phyloP scores from a whole-genome alignment of 306 rosid species.

The Lotus japonicus region DNA sequence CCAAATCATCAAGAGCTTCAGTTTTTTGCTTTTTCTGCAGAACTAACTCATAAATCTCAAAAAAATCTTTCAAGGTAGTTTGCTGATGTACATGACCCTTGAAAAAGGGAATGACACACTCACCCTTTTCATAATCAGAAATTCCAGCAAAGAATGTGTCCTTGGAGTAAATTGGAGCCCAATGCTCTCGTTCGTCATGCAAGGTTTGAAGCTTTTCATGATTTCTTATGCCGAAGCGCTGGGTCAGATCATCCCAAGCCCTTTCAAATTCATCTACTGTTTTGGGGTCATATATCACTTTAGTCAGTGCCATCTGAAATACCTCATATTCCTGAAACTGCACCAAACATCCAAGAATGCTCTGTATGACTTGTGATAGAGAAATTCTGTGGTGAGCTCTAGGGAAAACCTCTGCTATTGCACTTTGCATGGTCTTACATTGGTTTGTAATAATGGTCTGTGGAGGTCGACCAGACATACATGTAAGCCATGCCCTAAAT shows the following conservation, averaged over 20 bases:
- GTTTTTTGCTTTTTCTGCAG: conserved; percentile 45
- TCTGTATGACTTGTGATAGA: conserved; percentile 57
- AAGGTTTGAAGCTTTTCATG: conserved; percentile 50
- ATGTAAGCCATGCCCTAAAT: conserved; percentile 93
- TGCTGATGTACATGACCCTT: conserved; percentile 56
- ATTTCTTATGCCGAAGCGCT: conserved; percentile 49
- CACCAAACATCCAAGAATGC: conserved; percentile 53
- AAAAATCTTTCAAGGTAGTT: conserved; percentile 74
- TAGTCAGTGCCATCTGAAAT: conserved; percentile 49
- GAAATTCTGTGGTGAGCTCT: conserved; percentile 77
- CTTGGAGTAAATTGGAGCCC: conserved; percentile 80
- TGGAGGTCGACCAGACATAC: conserved; percentile 92
- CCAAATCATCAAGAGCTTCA: conserved; percentile 67
- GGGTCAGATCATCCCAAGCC: conserved; percentile 74
- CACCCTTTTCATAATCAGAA: conserved; percentile 45
- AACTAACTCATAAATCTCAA: conserved; percentile 47
- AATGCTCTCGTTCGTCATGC: conserved; percentile 70
- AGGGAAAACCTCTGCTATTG: conserved; percentile 87
- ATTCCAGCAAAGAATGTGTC: conserved; percentile 84
- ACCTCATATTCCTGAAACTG: conserved; percentile 60
- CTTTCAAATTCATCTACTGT: conserved; percentile 82
- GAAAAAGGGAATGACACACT: conserved; percentile 48
- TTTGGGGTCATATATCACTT: conserved; percentile 43
- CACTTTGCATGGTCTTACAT: conserved; percentile 63
- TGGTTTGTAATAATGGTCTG: conserved; percentile 73